Evolutionary conservation across 1,284 basidiomycete species (phyloP).

Genomic region (Lignosus rhinocerotis): DNA sequence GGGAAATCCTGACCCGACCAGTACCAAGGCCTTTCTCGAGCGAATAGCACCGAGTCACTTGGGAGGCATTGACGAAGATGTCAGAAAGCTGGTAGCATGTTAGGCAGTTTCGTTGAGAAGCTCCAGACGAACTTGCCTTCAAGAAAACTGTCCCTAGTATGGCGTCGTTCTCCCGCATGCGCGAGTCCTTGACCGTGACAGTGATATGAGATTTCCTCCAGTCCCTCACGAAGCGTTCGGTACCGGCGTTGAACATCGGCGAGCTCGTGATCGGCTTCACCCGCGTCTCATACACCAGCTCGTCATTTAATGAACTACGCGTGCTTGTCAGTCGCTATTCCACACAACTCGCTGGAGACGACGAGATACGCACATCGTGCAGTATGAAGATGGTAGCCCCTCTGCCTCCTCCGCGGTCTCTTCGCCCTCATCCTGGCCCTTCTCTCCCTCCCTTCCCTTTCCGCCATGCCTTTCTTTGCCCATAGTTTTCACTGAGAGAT

Average conservation of each 20-base stretch:
- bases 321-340: not conserved
- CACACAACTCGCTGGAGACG: not conserved
- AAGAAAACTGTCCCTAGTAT: slow-evolving; percentile 62
- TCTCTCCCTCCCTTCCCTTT: slow-evolving; percentile 58
- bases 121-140: slow-evolving; percentile 27
- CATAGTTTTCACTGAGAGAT: slow-evolving; percentile 30
- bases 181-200: slow-evolving; percentile 58
- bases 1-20: slow-evolving; percentile 48
- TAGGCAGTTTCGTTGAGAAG: not conserved
- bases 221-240: slow-evolving; percentile 65
- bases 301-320: slow-evolving; percentile 55
- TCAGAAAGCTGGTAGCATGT: slow-evolving; percentile 34
- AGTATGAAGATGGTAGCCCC: slow-evolving; percentile 57
- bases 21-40: slow-evolving; percentile 57
- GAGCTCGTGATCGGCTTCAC: slow-evolving; percentile 56
- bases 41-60: slow-evolving; percentile 48
- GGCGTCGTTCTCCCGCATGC: slow-evolving; percentile 60
- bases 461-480: slow-evolving; percentile 42
- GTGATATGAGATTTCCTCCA: slow-evolving; percentile 60
- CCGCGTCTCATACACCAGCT: slow-evolving; percentile 45
- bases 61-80: slow-evolving; percentile 42
- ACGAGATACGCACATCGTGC: slow-evolving; percentile 41
- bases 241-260: slow-evolving; percentile 68
- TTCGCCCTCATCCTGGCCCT: slow-evolving; percentile 55
- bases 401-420: slow-evolving; percentile 48